Conservation (phyloP, 1,284 basidiomycete species). For the Anthracocystis walkeri region DNA sequence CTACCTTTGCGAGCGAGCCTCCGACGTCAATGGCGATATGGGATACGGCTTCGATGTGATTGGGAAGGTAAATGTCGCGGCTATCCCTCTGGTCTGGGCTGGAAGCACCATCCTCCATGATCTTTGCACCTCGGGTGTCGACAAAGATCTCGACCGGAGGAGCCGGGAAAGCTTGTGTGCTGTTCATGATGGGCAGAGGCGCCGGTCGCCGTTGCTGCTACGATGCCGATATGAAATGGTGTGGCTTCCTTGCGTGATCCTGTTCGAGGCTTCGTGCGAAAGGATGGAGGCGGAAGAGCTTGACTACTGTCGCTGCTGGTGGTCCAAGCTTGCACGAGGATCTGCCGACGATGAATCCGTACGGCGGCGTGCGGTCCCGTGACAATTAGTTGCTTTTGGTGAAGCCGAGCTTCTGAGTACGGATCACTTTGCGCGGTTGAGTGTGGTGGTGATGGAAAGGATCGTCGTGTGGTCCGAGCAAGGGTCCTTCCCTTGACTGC, state of each 20-base stretch:
- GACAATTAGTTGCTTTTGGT: no score
- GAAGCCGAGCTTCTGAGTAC: no score
- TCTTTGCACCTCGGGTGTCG: constrained; percentile 60
- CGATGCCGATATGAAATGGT: background rate
- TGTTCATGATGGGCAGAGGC: constrained; percentile 33
- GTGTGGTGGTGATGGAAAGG: no score
- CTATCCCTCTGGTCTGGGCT: constrained; percentile 61
- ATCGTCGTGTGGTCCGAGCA: no score
- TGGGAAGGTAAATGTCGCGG: constrained; percentile 68
- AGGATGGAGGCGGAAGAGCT: background rate
- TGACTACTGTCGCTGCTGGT: background rate
- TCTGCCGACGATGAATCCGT: background rate
- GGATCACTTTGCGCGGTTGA: no score
- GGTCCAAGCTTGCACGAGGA: background rate
- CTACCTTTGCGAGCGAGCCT: constrained; percentile 95
- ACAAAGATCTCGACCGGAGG: constrained; percentile 59
- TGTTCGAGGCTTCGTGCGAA: background rate
- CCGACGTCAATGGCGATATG: constrained; percentile 75
- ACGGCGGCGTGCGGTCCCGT: background rate
- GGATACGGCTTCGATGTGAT: constrained; percentile 67
- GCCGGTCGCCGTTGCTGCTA: background rate
- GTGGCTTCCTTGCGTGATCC: background rate
- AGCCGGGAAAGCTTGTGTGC: constrained; percentile 42
- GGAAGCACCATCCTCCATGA: constrained; percentile 61
- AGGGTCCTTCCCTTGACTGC: no score